phyloP scores from a whole-genome alignment of 257 asterid species.

The Hygrophila difformis region DNA sequence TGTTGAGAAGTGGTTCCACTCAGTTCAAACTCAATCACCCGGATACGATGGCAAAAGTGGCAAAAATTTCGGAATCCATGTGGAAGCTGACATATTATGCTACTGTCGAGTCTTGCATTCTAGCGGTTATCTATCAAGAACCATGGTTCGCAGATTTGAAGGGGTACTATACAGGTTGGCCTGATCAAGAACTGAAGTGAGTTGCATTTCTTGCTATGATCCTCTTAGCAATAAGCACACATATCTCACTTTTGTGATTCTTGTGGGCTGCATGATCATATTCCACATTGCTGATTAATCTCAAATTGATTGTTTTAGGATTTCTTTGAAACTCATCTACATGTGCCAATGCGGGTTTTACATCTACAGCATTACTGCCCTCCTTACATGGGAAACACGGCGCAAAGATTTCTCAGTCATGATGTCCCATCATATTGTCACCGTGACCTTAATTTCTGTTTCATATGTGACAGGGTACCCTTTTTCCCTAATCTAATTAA shows the following conservation, averaged over 20 bases:
- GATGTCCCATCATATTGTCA: conserved; percentile 79
- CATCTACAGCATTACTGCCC: conserved; percentile 72
- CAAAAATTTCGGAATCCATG: conserved; percentile 88
- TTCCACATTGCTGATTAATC: neutral
- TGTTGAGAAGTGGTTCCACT: conserved; percentile 42
- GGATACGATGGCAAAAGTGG: conserved; percentile 52
- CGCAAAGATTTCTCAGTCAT: conserved; percentile 84
- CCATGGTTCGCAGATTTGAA: conserved; percentile 68
- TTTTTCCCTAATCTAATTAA: conserved; percentile 16
- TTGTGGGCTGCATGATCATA: neutral
- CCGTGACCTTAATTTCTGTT: conserved; percentile 59
- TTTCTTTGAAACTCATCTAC: conserved; percentile 49
- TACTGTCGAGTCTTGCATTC: conserved; percentile 47
- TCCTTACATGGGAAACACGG: conserved; percentile 87
- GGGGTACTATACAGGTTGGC: conserved; percentile 76
- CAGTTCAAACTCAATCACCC: conserved; percentile 36
- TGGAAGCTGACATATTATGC: conserved; percentile 89
- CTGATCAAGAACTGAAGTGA: conserved; percentile 65
- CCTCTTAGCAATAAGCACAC: neutral
- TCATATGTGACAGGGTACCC: conserved; percentile 72
- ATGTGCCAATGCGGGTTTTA: conserved; percentile 98
- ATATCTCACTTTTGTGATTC: no score
- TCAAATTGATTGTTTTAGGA: conserved; percentile 27
- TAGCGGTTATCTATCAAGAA: conserved; percentile 40
- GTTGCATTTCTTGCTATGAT: conserved; percentile 11